Conservation (phyloP, 495 filamentous ascomycete species). For the Penicillium paxilli region DNA sequence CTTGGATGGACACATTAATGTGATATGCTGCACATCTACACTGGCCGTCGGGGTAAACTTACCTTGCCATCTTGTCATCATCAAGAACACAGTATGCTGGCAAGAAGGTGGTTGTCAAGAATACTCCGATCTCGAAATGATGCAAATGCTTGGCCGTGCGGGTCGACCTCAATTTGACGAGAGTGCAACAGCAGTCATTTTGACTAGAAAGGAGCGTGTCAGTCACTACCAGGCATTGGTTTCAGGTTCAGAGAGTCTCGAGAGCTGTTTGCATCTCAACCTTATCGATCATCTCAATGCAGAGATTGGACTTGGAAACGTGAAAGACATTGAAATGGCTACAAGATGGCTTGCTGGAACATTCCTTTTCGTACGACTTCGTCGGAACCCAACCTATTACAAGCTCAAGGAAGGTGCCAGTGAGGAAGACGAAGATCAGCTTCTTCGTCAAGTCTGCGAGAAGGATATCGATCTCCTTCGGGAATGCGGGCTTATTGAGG, state of each 20-base stretch:
- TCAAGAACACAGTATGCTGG: slow-evolving; percentile 85
- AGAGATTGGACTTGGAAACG: slow-evolving; percentile 83
- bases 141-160: slow-evolving; percentile 97
- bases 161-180: slow-evolving; percentile 92
- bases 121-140: slow-evolving; percentile 89
- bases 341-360: slow-evolving; percentile 83
- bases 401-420: slow-evolving; percentile 62
- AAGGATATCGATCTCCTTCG: slow-evolving; percentile 73
- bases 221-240: slow-evolving; percentile 79
- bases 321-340: slow-evolving; percentile 68
- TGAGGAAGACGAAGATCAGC: slow-evolving; percentile 59
- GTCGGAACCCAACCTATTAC: slow-evolving; percentile 79
- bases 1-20: slow-evolving; percentile 71
- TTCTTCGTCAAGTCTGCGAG: slow-evolving; percentile 77
- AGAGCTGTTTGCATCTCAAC: slow-evolving; percentile 85
- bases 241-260: slow-evolving; percentile 77
- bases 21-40: slow-evolving; percentile 96
- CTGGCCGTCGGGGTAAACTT: slow-evolving; percentile 92
- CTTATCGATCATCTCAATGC: slow-evolving; percentile 93
- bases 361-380: slow-evolving; percentile 82
- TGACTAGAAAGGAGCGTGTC: slow-evolving; percentile 71
- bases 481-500: slow-evolving; percentile 57
- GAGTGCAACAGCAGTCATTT: slow-evolving; percentile 80
- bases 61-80: slow-evolving; percentile 87
- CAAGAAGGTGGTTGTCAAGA: slow-evolving; percentile 65